Evolutionary conservation across 805 yeast genomes (phyloP), one percentile per base, ranked within the genome.

Genomic region (Saturnispora sanitii): DNA sequence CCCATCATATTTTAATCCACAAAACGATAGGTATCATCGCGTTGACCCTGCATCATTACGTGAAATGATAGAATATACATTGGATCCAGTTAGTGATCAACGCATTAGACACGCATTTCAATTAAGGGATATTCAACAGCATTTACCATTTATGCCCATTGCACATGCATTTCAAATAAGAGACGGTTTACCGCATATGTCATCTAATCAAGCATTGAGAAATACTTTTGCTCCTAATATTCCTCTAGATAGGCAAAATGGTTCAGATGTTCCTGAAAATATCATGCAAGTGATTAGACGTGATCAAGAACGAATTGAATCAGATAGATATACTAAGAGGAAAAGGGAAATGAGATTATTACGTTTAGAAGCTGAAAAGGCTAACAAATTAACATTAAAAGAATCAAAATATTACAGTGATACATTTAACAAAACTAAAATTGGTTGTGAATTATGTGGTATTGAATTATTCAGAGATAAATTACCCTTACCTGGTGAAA

Each of bases 401-500:
- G 41, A 36, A 2, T 31, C 41, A 27, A 56, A 48, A 36, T 45
- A 52, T 1, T 53, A 54, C 30, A 57, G 56, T 2, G 54, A 67
- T 22, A 56, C 62, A 0, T 54, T 57, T 13, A 56, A 48, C n/a
- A 61, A 63, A 26, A 33, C 35, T 4, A 17, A 13, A 4, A 41
- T 40, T 3, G 63, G 68, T 1, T 79, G 96, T 61, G 72, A 72
- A 25, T 58, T 81, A 21, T 86, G 96, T 62, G 88, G 86, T 1
- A 70, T 74, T 0, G 70, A 65, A 3, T 60, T 86, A n/a, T 92
- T 92, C 3, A 73, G 67, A 36, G 95, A 95, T 12, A 27, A 27
- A 0, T 72, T 18, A 16, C 21, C 19, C 4, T 9, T 16, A 13
- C 6, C 82, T 4, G 82, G 86, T 0, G 62, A 54, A 1, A 73